Evolutionary conservation across 129 eudicot genomes (phyloP).

Genomic region (Scalesia atractyloides): DNA sequence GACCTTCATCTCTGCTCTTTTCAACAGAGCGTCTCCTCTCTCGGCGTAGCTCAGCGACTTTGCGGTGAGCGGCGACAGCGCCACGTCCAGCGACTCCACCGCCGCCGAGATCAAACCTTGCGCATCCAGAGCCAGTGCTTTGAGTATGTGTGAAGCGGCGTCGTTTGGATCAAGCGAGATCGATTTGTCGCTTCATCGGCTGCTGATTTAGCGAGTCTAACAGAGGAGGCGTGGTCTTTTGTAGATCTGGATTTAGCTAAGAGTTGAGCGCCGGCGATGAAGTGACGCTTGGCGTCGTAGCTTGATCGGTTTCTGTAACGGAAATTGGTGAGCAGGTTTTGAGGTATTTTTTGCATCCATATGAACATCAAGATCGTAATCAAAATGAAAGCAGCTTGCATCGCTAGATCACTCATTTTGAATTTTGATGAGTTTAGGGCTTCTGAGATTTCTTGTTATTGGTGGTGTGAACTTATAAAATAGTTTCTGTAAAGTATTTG

Average conservation of each 20-base stretch:
- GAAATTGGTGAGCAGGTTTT: constrained; percentile 50
- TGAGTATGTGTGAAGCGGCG: constrained; percentile 58
- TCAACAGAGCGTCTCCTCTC: constrained; percentile 65
- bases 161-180: constrained; percentile 51
- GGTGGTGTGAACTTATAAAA: too few relatives aligned
- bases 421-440: too few relatives aligned
- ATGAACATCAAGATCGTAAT: constrained; percentile 13
- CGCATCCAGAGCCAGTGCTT: constrained; percentile 62
- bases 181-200: constrained; percentile 52
- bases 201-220: constrained; percentile 62
- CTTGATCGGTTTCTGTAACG: constrained; percentile 36
- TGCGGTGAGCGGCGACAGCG: constrained; percentile 54
- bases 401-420: constrained; percentile 43
- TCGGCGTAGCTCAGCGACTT: constrained; percentile 47
- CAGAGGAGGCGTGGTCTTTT: constrained; percentile 31
- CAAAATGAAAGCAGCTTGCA: constrained; percentile 9
- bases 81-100: constrained; percentile 53
- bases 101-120: constrained; percentile 67
- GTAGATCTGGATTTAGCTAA: constrained; percentile 49
- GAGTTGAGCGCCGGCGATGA: constrained; percentile 82
- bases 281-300: constrained; percentile 70
- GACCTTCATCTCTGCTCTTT: constrained; percentile 61
- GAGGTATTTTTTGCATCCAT: constrained; percentile 54
- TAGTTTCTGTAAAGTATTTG: too few relatives aligned
- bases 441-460: too few relatives aligned